These are phyloP conservation scores for Liquidambar formosana DNA, from an alignment of 164 flowering plant species.

Conservation along the genomic window DNA sequence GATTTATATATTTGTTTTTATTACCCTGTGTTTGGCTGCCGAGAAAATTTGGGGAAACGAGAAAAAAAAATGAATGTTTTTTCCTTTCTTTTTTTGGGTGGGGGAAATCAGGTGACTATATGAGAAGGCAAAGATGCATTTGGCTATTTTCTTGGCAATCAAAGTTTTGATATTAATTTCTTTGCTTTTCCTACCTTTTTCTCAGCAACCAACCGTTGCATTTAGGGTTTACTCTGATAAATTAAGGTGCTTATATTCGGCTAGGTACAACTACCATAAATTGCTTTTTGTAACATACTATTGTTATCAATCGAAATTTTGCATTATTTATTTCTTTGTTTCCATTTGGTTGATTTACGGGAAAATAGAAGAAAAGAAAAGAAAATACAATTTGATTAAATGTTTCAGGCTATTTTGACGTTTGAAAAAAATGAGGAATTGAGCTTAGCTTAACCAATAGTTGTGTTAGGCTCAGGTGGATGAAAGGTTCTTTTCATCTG, in stretches of 20 bases:
- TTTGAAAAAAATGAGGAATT: neutral
- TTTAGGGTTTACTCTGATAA: neutral
- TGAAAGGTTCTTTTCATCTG: neutral
- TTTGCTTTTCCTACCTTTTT: too few relatives aligned
- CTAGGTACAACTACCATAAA: conserved; percentile 60
- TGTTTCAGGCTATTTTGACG: neutral
- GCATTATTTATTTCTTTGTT: neutral
- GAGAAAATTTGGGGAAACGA: too few relatives aligned
- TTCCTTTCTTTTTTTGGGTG: too few relatives aligned
- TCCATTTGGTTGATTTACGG: neutral
- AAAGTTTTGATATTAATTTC: too few relatives aligned
- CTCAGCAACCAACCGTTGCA: neutral
- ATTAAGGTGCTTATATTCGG: conserved; percentile 42
- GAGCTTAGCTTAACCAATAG: neutral
- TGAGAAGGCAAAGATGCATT: too few relatives aligned
- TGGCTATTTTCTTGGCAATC: neutral
- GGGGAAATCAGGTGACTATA: too few relatives aligned
- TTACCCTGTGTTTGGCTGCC: too few relatives aligned
- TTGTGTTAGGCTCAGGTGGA: neutral
- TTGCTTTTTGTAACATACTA: neutral
- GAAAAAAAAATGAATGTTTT: too few relatives aligned
- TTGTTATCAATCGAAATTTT: neutral
- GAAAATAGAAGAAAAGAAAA: neutral
- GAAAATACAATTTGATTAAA: neutral
- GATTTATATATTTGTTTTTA: too few relatives aligned